Conservation (phyloP, 192 early-diverging fungal species). For the Coemansia sp. region DNA sequence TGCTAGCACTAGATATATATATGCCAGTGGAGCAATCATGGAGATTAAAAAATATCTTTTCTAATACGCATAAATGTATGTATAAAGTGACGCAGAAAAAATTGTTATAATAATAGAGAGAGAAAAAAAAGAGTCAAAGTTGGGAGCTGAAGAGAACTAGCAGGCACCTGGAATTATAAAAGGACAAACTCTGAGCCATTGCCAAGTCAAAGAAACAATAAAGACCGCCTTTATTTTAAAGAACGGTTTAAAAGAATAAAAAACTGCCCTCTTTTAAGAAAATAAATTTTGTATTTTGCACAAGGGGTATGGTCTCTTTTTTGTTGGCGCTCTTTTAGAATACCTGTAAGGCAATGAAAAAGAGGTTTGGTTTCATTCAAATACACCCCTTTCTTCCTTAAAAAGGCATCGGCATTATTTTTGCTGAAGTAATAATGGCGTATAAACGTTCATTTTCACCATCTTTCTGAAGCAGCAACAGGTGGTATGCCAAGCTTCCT, state of each 20-base stretch:
- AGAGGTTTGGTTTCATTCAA: slow-evolving; percentile 6
- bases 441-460: no score
- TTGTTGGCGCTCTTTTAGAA: background rate
- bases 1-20: slow-evolving; percentile 4
- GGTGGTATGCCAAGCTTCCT: background rate
- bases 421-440: no score
- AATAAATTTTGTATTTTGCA: background rate
- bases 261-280: background rate
- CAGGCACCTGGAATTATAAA: slow-evolving; percentile 1
- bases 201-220: slow-evolving; percentile 7
- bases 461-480: background rate
- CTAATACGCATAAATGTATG: slow-evolving; percentile 2
- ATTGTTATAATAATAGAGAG: slow-evolving; percentile 2
- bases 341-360: background rate
- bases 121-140: background rate
- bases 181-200: background rate
- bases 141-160: background rate
- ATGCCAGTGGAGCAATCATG: slow-evolving; percentile 13
- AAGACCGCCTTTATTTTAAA: slow-evolving; percentile 7
- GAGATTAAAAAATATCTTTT: background rate
- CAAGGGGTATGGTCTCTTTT: slow-evolving; percentile 4
- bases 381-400: background rate
- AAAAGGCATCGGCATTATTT: no score
- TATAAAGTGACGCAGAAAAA: background rate
- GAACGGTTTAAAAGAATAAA: background rate